phyloP scores from a whole-genome alignment of 75 land plant genomes.

The Sequoia sempervirens region DNA sequence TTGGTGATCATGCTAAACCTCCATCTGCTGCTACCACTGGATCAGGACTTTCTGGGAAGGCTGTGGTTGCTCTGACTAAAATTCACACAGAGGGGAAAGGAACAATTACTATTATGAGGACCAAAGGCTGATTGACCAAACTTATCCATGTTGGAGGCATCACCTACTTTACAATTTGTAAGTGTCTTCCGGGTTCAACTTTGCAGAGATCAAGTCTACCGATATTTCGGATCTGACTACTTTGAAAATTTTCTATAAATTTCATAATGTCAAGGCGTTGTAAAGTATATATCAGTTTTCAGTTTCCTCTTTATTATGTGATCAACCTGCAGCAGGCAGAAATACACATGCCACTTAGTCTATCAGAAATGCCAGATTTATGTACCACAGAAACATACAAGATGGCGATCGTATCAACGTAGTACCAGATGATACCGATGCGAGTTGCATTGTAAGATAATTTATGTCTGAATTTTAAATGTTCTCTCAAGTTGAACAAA shows the following conservation, averaged over 20 bases:
- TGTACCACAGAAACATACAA: background rate
- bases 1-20: conserved; percentile 44
- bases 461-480: background rate
- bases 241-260: background rate
- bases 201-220: no score
- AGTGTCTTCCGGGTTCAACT: no score
- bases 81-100: conserved; percentile 89
- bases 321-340: background rate
- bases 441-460: background rate
- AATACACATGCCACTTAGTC: background rate
- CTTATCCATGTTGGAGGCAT: background rate
- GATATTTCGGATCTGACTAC: background rate
- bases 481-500: background rate
- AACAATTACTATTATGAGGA: conserved; percentile 87
- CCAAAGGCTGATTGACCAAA: conserved; percentile 50
- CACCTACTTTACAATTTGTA: no score
- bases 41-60: conserved; percentile 80
- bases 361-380: background rate
- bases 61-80: conserved; percentile 74
- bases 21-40: conserved; percentile 39
- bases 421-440: background rate
- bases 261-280: background rate
- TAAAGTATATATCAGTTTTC: conserved; percentile 1
- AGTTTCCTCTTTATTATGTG: background rate
- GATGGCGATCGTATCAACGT: background rate